Percentiles rank a stretch among this genome's conserved stretches.
Conservation (phyloP, 345 rosid species). For the Angophora floribunda region DNA sequence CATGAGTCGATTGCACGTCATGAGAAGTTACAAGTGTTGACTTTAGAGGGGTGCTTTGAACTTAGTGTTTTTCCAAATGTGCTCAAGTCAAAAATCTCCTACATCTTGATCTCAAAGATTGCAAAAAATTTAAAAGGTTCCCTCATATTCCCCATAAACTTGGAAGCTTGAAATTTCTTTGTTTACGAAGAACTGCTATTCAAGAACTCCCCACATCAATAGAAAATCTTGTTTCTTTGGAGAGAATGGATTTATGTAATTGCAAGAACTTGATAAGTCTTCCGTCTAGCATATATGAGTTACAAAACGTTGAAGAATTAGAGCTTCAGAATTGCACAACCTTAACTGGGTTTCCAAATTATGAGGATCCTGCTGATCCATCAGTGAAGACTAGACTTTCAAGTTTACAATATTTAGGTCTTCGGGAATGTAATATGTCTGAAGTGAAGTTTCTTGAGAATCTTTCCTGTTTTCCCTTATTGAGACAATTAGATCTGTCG, state of each 20-base stretch:
- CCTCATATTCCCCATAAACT: neutral
- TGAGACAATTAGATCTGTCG: neutral
- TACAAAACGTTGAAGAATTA: neutral
- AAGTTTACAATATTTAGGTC: fast-evolving
- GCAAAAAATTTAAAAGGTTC: neutral
- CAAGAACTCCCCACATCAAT: neutral
- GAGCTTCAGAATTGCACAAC: fast-evolving
- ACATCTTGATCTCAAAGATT: too few relatives aligned
- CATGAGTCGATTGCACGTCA: neutral
- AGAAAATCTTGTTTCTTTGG: neutral
- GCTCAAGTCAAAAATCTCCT: neutral
- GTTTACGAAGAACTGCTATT: fast-evolving
- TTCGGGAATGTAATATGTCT: fast-evolving
- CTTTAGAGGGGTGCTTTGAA: neutral
- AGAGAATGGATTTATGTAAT: fast-evolving
- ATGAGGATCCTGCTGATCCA: fast-evolving
- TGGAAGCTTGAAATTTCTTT: neutral
- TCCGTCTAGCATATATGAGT: neutral
- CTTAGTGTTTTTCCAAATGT: neutral
- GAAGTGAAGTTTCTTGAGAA: neutral
- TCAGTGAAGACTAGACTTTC: neutral
- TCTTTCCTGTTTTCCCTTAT: neutral
- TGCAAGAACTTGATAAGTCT: fast-evolving
- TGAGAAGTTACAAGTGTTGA: neutral
- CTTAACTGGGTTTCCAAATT: neutral